Percentiles rank a stretch among this genome's conserved stretches.
These are phyloP conservation scores for Lentinula edodes DNA, from an alignment of 768 basidiomycete genomes.

Conservation along the genomic window DNA sequence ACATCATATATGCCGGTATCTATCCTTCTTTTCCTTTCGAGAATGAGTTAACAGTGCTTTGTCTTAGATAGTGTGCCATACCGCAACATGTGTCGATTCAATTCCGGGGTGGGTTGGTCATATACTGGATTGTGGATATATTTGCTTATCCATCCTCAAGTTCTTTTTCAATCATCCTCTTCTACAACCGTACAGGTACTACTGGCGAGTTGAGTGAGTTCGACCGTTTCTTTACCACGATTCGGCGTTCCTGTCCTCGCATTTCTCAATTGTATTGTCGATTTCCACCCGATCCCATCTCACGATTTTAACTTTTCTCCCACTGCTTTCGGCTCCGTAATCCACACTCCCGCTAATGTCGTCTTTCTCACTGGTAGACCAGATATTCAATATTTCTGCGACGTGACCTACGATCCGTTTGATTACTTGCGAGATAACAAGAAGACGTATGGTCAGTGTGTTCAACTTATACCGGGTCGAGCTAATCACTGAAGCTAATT, in stretches of 20 bases:
- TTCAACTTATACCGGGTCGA: neutral
- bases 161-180: slow-evolving; percentile 75
- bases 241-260: neutral
- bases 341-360: slow-evolving; percentile 17
- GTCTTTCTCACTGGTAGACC: slow-evolving; percentile 40
- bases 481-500: slow-evolving; percentile 6
- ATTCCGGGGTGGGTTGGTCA: slow-evolving; percentile 47
- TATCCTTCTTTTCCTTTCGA: slow-evolving; percentile 3
- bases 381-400: slow-evolving; percentile 71
- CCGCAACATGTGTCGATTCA: slow-evolving; percentile 74
- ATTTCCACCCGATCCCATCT: no score
- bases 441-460: slow-evolving; percentile 55
- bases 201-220: slow-evolving; percentile 62
- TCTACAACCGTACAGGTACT: slow-evolving; percentile 66
- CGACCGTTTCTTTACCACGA: slow-evolving; percentile 15
- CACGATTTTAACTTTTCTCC: no score
- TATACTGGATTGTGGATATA: neutral
- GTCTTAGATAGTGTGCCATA: slow-evolving; percentile 41
- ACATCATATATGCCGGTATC: slow-evolving; percentile 40
- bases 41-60: slow-evolving; percentile 14
- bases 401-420: slow-evolving; percentile 67
- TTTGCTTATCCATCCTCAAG: slow-evolving; percentile 20
- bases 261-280: no score
- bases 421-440: slow-evolving; percentile 65
- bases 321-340: no score